Base-by-base conservation (phyloP, 2,329 filamentous ascomycete species). In the Tolypocladium album region DNA sequence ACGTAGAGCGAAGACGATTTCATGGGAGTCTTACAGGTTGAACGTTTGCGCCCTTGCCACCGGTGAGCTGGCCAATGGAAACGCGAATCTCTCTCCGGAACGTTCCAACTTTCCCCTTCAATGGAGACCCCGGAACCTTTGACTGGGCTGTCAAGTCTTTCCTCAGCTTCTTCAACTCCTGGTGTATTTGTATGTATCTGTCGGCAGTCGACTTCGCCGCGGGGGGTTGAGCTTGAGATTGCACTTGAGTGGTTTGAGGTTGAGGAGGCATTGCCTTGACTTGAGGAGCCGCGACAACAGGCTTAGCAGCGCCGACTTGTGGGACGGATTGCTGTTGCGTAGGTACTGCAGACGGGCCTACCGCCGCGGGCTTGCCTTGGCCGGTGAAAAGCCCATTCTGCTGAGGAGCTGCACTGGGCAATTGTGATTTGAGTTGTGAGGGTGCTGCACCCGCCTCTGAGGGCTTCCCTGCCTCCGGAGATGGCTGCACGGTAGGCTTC, bases 21-120 rank as follows among this genome's bases (percentile, higher is more conserved):
- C 17, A 3, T 4, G 17, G 20, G 15, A 11, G 27, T 70, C 75
- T 68, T 71, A 77, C 75, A 45, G 72, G 71, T 45, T 70, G 67
- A 2, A 67, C 65, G 66, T 91, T 91, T 27, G 80, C 80, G 13
- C 81, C 82, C 65, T 82, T 86, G 60, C 83, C 87, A 45, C 81
- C 81, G 1, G 86, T 88, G 36, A 92, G 74, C 69, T 94, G 89
- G 8, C 90, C 90, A 59, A 93, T 81, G 22, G 82, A 85, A 67
- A 87, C 88, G 45, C 83, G 82, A 58, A 94, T 85, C 50, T 86
- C 82, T 61, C 90, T 80, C 47, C 90, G 82, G 78, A 89, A 85
- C 59, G 90, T 83, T 40, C 89, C 88, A 69, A 90, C 81, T 42
- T 83, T 80, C 58, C 80, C 78, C 71, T 90, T 90, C 36, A 92